Conservation (phyloP, 176 grass and related monocot genomes). For the Aegilops longissima region DNA sequence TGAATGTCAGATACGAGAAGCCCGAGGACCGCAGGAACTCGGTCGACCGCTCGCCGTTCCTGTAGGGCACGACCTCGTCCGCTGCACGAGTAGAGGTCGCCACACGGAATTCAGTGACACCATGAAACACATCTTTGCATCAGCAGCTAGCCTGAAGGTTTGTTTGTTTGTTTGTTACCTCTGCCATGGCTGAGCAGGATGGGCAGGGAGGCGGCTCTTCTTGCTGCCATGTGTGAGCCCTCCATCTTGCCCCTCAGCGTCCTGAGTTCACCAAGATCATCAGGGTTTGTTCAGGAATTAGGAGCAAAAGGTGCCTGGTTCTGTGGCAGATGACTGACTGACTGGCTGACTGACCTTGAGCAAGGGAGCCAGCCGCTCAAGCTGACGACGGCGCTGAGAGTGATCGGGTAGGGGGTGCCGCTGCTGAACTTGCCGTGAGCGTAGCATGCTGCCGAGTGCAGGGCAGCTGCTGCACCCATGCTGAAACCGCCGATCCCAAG, state of each 20-base stretch:
- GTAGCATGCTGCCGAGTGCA: constrained; percentile 81
- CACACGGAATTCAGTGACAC: neutral
- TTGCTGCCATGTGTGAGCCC: constrained; percentile 60
- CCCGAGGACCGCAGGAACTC: constrained; percentile 63
- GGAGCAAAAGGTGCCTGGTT: neutral
- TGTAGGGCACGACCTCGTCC: constrained; percentile 86
- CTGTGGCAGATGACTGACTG: neutral
- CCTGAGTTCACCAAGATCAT: constrained; percentile 34
- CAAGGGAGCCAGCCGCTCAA: constrained; percentile 98
- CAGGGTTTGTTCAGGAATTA: neutral
- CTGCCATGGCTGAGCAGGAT: constrained; percentile 74
- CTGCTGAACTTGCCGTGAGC: constrained; percentile 66
- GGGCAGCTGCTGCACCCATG: constrained; percentile 57
- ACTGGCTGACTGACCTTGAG: constrained; percentile 68
- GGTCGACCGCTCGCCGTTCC: constrained; percentile 69
- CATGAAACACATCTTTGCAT: neutral
- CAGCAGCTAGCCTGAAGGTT: neutral
- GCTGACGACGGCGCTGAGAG: constrained; percentile 56
- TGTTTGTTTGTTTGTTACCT: constrained; percentile 37
- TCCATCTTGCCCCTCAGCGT: constrained; percentile 75
- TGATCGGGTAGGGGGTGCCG: constrained; percentile 65
- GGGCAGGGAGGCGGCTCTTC: constrained; percentile 69
- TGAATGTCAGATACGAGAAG: constrained; percentile 66
- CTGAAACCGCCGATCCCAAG: constrained; percentile 95
- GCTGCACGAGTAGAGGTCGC: constrained; percentile 33